Base-by-base conservation (phyloP, 352 stramenopile genomes). In the Halophytophthora batemanensis region DNA sequence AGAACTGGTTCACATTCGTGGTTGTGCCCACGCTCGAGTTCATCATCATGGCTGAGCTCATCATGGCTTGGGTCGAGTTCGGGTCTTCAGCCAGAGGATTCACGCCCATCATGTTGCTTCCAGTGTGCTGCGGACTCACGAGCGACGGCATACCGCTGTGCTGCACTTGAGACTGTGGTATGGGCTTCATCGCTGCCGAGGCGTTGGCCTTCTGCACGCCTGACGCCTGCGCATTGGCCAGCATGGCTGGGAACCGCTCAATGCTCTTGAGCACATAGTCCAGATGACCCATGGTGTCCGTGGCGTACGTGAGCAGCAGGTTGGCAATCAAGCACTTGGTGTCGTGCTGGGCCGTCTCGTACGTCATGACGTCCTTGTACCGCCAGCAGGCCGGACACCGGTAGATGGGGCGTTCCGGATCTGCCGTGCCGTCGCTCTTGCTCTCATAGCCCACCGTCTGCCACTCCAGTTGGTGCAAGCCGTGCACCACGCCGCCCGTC, bases 361-460 rank as follows among this genome's bases (percentile, higher is more conserved):
- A 90, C 12, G 82, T 91, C 76, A 93, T 88, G 40, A 83, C 69
- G 45, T 90, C 78, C 52, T 93, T 91, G 71, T 91, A 90, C 37
- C 80, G 66, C 80, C 80, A 91, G 57, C 82, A 93, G 0, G 82
- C 78, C 1, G 82, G 82, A 47, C 82, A 93, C 0, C 82, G 82
- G 37, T 91, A 93, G 43, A 93, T 91, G 10, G 80, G 76, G 25
- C 80, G 72, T 33, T 93, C 80, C 0, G 73, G 71, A 38, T 93
- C 80, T 1, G 79, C 70, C 8, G 67, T 78, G 13, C 80, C 82
- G 41, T 93, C 80, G 3, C 45, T 69, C 51, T 86, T 88, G 62
- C 69, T 87, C 46, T 93, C 82, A 42, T 90, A 91, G 5, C 82
- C 82, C 22, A 91, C 69, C 2, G 69, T 87, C 41, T 90, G 80